Conservation (phyloP, 2,329 filamentous ascomycete genomes). For the Talaromyces sp. region DNA sequence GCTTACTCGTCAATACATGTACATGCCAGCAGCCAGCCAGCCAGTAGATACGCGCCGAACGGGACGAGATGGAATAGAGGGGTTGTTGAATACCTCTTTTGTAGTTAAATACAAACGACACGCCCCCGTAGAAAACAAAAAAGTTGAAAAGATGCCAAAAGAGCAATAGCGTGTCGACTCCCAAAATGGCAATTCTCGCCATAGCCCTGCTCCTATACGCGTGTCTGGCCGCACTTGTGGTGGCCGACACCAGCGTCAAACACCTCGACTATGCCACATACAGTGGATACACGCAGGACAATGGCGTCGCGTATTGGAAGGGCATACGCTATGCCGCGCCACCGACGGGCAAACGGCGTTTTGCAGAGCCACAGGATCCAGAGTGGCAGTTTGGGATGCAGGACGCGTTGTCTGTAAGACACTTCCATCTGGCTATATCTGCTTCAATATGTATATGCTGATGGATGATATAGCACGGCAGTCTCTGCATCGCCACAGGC, state of each 20-base stretch:
- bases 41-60: no score
- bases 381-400: conserved; percentile 40
- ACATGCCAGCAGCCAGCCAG: neutral
- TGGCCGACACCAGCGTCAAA: neutral
- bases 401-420: conserved; percentile 36
- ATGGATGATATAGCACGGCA: conserved; percentile 26
- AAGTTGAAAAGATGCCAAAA: no score
- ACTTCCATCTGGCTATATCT: no score
- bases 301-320: conserved; percentile 65
- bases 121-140: no score
- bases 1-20: neutral
- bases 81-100: neutral
- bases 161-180: no score
- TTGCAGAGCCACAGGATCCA: conserved; percentile 63
- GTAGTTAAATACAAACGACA: no score
- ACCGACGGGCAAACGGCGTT: conserved; percentile 61
- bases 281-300: conserved; percentile 48
- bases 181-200: neutral
- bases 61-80: neutral
- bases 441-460: neutral
- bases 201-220: neutral
- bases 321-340: conserved; percentile 70
- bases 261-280: conserved; percentile 62
- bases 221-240: neutral
- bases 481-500: conserved; percentile 62